Percentiles rank a stretch among this genome's conserved stretches.
Conservation (phyloP, 176 grass and related monocot genomes). For the Carex myosuroides region DNA sequence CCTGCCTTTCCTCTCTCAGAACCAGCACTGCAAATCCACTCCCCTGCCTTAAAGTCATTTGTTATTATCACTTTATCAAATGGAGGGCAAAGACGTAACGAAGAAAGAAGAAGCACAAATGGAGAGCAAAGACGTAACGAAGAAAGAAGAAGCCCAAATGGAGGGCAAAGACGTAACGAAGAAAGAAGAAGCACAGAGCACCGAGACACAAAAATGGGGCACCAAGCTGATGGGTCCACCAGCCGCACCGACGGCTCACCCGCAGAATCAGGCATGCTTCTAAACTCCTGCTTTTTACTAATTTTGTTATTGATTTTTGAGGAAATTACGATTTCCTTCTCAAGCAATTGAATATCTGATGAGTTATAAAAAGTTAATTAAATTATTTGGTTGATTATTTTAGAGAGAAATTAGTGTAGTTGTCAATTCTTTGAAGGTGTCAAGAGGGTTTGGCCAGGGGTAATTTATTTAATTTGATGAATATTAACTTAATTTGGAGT, state of each 20-base stretch:
- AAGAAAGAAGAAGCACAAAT: neutral
- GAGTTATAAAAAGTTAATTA: neutral
- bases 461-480: neutral
- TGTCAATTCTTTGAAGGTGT: neutral
- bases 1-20: neutral
- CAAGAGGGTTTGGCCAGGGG: neutral
- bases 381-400: neutral
- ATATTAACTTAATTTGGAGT: neutral
- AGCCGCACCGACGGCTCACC: conserved; percentile 57
- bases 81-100: neutral
- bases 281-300: neutral
- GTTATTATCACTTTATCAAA: neutral
- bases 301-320: neutral
- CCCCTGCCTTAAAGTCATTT: neutral
- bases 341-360: neutral
- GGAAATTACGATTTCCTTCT: neutral
- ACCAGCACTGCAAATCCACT: neutral
- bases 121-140: no score
- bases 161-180: conserved; percentile 28
- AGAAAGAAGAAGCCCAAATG: neutral
- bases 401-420: neutral
- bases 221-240: conserved; percentile 72
- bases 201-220: conserved; percentile 46
- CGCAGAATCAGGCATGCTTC: conserved; percentile 43
- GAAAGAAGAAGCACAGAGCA: neutral